Evolutionary conservation across 2,329 filamentous ascomycete species (phyloP), one percentile per base, ranked within the genome.

Genomic region (Phyllosticta paracitricarpa): DNA sequence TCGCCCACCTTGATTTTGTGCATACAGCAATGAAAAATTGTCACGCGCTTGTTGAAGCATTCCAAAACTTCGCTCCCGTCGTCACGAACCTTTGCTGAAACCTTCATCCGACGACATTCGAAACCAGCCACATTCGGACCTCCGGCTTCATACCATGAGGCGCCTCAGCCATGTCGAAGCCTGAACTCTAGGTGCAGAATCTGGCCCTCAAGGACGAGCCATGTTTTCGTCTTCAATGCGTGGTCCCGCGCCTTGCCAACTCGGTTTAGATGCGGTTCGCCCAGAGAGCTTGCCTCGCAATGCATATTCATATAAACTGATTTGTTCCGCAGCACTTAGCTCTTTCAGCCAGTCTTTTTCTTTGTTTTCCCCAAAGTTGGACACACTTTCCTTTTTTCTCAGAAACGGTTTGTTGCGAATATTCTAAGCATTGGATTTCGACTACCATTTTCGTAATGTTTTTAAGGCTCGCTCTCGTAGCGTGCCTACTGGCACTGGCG

Each of bases 401-500:
- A 40, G 33, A 40, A 40, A 40, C 33, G 14, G 33, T 40, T 40
- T 40, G 9, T 40, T 40, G 33, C 33, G 14, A 40, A 40, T 40
- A 40, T 40, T 17, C 33, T 17, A 40, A 40, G 33, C 33, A 40
- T 12, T 40, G 33, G 14, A 40, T 40, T 40, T 40, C 33, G 57
- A 57, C 62, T 28, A 58, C 40, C 61, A 51, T 58, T 61, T 58
- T 53, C 33, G 66, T 54, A 14, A 74, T 74, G 72, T 62, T 72
- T 55, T 71, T 71, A 64, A 72, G 72, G 63, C 51, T 64, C 59
- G 53, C 71, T 51, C 63, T 73, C 63, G 62, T 74, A 55, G 61
- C 71, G 62, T 66, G 66, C 9, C 60, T 69, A 19, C 67, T 73
- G 58, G 71, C 71, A 65, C 71, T 74, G 58, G 72, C 69, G 55